Conservation (phyloP, 140 eudicot species). For the Cichorium intybus region DNA sequence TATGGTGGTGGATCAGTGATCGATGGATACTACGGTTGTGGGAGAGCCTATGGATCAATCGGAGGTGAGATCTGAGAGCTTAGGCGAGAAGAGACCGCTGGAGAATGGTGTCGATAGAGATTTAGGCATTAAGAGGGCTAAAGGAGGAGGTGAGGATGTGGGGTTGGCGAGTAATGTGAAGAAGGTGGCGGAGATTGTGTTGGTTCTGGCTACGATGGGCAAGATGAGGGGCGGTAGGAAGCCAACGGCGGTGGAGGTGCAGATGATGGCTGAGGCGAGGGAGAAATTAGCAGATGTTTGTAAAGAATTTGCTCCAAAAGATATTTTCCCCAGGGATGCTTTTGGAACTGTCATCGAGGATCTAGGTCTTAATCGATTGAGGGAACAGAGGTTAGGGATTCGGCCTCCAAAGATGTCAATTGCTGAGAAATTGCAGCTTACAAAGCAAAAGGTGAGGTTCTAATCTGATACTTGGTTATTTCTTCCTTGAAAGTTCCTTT, state of each 20-base stretch:
- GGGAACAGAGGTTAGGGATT: conserved; percentile 59
- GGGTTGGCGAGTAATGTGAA: conserved; percentile 30
- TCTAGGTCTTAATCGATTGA: conserved; percentile 57
- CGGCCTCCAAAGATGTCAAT: conserved; percentile 68
- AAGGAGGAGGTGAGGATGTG: conserved; percentile 17
- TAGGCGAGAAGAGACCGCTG: conserved; percentile 40
- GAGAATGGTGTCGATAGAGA: conserved; percentile 28
- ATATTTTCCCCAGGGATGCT: conserved; percentile 63
- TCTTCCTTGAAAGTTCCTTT: not conserved
- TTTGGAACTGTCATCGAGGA: conserved; percentile 78
- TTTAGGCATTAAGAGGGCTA: conserved; percentile 38
- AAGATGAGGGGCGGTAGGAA: conserved; percentile 77
- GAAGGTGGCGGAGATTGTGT: conserved; percentile 89
- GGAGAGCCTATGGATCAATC: conserved; percentile 16
- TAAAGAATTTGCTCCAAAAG: conserved; percentile 65
- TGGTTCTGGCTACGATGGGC: conserved; percentile 85
- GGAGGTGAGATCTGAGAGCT: conserved; percentile 31
- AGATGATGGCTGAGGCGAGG: conserved; percentile 83
- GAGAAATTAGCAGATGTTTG: conserved; percentile 59
- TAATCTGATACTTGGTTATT: not conserved
- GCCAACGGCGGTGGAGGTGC: conserved; percentile 60
- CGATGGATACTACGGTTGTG: conserved; percentile 21
- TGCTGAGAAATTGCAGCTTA: conserved; percentile 48
- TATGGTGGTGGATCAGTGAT: conserved; percentile 15
- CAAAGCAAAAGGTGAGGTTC: conserved; percentile 61